Conservation (phyloP, 2,329 filamentous ascomycete species). For the Colletotrichum cuscutae region DNA sequence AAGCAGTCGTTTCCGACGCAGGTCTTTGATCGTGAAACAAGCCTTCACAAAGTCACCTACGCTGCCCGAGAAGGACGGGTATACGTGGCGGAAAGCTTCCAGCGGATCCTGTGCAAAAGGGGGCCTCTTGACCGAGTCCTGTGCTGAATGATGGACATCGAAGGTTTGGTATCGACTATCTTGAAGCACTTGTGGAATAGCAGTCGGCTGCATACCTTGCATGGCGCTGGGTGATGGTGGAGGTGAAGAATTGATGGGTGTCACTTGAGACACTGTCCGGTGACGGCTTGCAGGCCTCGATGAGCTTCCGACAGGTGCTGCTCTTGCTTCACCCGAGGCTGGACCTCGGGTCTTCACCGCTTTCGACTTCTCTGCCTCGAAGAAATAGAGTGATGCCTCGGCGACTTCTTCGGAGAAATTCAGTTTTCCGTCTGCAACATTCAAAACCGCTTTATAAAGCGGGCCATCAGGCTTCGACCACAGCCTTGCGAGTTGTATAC, state of each 20-base stretch:
- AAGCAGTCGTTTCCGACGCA: slow-evolving; percentile 47
- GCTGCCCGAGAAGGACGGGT: slow-evolving; percentile 55
- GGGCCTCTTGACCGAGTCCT: not conserved
- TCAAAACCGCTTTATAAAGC: slow-evolving; percentile 5
- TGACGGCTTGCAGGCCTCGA: not conserved
- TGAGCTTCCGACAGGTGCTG: not conserved
- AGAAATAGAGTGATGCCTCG: slow-evolving; percentile 1
- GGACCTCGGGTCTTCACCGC: not conserved
- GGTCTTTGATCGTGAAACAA: slow-evolving; percentile 53
- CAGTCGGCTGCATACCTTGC: not conserved
- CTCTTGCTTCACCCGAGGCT: not conserved
- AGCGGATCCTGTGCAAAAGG: slow-evolving; percentile 43
- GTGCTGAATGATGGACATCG: not conserved
- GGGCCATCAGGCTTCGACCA: slow-evolving; percentile 24
- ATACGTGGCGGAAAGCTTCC: slow-evolving; percentile 51
- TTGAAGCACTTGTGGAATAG: not conserved
- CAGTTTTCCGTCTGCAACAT: slow-evolving; percentile 5
- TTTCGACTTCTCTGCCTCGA: not conserved
- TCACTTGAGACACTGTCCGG: not conserved
- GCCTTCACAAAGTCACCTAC: slow-evolving; percentile 55
- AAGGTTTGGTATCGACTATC: not conserved
- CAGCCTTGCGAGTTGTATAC: slow-evolving; percentile 11
- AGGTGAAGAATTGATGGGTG: not conserved
- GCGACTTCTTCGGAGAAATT: slow-evolving; percentile 15
- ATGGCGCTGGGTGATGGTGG: not conserved